These are phyloP conservation scores for Porcisia hertigi DNA, from an alignment of 208 protist genomes.

Conservation along the genomic window DNA sequence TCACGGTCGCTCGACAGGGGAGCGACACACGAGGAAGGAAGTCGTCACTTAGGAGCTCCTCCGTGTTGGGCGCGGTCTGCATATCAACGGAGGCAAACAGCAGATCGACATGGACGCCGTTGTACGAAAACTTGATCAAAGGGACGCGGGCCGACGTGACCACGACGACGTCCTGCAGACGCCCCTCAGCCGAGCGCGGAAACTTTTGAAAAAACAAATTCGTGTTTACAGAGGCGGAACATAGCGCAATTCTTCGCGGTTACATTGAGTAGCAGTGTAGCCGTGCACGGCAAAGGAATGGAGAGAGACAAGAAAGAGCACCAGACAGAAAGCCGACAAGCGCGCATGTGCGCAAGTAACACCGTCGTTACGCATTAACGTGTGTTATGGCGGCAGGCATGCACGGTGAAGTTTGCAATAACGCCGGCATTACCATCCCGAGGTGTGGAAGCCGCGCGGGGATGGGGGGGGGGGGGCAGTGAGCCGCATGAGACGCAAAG, in stretches of 20 bases:
- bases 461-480: background rate
- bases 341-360: background rate
- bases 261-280: background rate
- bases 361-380: background rate
- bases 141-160: slow-evolving; percentile 74
- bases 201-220: slow-evolving; percentile 59
- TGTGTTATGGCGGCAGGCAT: too few relatives aligned
- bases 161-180: slow-evolving; percentile 46
- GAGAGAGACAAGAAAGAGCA: background rate
- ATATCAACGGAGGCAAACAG: slow-evolving; percentile 69
- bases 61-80: slow-evolving; percentile 48
- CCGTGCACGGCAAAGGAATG: background rate
- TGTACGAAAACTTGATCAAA: slow-evolving; percentile 73
- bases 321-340: background rate
- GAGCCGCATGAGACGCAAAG: background rate
- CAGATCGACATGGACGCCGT: slow-evolving; percentile 73
- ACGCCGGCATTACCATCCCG: too few relatives aligned
- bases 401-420: background rate
- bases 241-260: slow-evolving; percentile 51
- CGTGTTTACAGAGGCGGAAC: slow-evolving; percentile 45
- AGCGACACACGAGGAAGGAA: slow-evolving; percentile 61
- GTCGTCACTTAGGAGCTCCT: slow-evolving; percentile 51
- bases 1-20: slow-evolving; percentile 59
- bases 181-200: slow-evolving; percentile 37
- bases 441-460: too few relatives aligned